These are phyloP conservation scores for Bruguiera sexangula DNA, from an alignment of 345 rosid genomes.

Conservation along the genomic window DNA sequence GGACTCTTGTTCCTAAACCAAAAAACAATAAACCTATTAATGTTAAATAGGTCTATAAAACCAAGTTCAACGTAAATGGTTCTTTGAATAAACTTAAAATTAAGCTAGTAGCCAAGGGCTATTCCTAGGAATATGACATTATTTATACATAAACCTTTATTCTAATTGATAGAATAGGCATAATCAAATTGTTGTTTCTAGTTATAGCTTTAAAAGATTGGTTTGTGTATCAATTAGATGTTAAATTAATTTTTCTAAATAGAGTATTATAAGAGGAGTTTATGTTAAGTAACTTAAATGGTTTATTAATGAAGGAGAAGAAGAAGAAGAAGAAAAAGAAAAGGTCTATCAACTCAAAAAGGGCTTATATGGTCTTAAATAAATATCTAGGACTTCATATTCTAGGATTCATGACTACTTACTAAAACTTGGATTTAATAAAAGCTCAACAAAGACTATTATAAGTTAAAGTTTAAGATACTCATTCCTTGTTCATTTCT, in stretches of 20 bases:
- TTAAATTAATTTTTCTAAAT: background rate
- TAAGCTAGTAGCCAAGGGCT: background rate
- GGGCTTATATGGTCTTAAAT: background rate
- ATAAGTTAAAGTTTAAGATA: background rate
- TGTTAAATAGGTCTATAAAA: background rate
- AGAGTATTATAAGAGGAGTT: background rate
- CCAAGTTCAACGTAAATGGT: background rate
- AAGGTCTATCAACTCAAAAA: background rate
- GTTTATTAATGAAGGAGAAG: background rate
- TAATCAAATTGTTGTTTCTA: background rate
- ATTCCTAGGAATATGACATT: background rate
- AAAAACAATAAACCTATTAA: too few relatives aligned
- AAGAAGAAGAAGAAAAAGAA: background rate
- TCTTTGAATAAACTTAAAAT: background rate
- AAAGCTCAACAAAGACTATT: background rate
- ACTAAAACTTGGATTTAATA: background rate
- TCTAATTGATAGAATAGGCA: background rate
- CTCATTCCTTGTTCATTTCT: background rate
- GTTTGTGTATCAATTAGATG: background rate
- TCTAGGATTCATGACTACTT: background rate
- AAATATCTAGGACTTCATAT: background rate
- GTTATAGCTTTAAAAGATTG: background rate
- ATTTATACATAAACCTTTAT: background rate
- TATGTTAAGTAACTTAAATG: background rate
- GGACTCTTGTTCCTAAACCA: too few relatives aligned